Percentiles rank a stretch among this genome's conserved stretches.
phyloP scores from a whole-genome alignment of 805 yeast species.

The Ogataea degrootiae region DNA sequence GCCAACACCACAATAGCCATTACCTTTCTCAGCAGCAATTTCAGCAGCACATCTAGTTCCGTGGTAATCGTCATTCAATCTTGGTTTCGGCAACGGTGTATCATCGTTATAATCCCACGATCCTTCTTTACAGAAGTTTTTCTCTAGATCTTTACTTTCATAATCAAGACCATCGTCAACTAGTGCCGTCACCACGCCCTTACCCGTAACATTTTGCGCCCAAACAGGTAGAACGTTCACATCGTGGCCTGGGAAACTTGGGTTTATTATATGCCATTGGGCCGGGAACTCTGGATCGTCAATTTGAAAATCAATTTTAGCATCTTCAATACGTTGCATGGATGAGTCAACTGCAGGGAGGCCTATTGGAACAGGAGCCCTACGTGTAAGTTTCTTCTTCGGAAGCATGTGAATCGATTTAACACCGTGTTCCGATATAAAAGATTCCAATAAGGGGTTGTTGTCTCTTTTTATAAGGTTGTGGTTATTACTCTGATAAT shows the following conservation, averaged over 20 bases:
- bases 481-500: conserved; percentile 28
- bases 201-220: conserved; percentile 76
- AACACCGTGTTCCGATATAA: conserved; percentile 29
- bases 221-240: conserved; percentile 84
- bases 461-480: conserved; percentile 28
- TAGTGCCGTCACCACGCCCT: conserved; percentile 78
- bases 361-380: conserved; percentile 49
- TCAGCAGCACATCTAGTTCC: conserved; percentile 99
- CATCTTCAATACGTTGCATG: conserved; percentile 40
- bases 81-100: conserved; percentile 71
- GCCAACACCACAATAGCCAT: conserved; percentile 91
- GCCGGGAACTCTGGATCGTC: conserved; percentile 74
- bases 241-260: conserved; percentile 71
- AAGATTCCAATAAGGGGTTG: conserved; percentile 24
- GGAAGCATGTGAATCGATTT: conserved; percentile 51
- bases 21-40: conserved; percentile 78
- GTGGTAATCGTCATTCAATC: conserved; percentile 77
- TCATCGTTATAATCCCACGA: conserved; percentile 92
- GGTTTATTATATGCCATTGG: conserved; percentile 93
- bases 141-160: conserved; percentile 66
- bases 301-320: conserved; percentile 52
- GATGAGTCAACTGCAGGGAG: conserved; percentile 47
- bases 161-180: conserved; percentile 94
- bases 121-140: conserved; percentile 69
- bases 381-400: conserved; percentile 46